These are phyloP conservation scores for Trichocladium antarcticum DNA, from an alignment of 495 filamentous ascomycete species.

Conservation along the genomic window DNA sequence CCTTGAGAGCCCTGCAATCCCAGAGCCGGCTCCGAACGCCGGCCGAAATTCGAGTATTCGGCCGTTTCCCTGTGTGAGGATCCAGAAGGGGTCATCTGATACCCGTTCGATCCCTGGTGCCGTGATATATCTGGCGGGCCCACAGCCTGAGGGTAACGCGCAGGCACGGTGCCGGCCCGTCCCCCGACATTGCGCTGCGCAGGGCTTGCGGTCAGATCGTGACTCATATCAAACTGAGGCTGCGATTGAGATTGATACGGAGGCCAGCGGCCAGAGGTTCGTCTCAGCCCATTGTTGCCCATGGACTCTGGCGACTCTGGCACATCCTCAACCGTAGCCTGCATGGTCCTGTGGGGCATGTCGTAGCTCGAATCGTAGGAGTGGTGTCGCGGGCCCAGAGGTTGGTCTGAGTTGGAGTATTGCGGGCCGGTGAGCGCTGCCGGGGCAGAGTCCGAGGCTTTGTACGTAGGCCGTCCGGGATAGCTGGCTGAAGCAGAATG, in stretches of 20 bases:
- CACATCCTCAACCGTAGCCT: conserved; percentile 59
- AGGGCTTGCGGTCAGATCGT: conserved; percentile 33
- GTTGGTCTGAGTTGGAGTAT: conserved; percentile 23
- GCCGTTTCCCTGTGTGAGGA: conserved; percentile 7
- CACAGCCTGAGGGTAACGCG: background rate
- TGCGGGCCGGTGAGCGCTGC: conserved; percentile 20
- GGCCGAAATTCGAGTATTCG: conserved; percentile 11
- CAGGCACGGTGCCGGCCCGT: background rate
- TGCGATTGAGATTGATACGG: conserved; percentile 24
- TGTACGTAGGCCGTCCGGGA: conserved; percentile 38
- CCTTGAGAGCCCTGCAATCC: conserved; percentile 11
- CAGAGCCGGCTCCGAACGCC: conserved; percentile 21
- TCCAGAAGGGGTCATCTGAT: conserved; percentile 8
- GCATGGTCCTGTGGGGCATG: conserved; percentile 42
- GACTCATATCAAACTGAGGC: conserved; percentile 22
- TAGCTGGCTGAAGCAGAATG: conserved; percentile 32
- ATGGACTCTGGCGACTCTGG: conserved; percentile 38
- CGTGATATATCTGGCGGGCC: conserved; percentile 3
- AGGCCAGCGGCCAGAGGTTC: conserved; percentile 31
- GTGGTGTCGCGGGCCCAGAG: conserved; percentile 35
- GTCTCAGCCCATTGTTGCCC: conserved; percentile 30
- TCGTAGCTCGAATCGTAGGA: conserved; percentile 41
- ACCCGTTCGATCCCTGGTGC: conserved; percentile 11
- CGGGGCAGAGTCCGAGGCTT: conserved; percentile 35
- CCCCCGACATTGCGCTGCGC: conserved; percentile 33